Conservation (phyloP, 2,329 filamentous ascomycete species). For the Clonostachys solani region DNA sequence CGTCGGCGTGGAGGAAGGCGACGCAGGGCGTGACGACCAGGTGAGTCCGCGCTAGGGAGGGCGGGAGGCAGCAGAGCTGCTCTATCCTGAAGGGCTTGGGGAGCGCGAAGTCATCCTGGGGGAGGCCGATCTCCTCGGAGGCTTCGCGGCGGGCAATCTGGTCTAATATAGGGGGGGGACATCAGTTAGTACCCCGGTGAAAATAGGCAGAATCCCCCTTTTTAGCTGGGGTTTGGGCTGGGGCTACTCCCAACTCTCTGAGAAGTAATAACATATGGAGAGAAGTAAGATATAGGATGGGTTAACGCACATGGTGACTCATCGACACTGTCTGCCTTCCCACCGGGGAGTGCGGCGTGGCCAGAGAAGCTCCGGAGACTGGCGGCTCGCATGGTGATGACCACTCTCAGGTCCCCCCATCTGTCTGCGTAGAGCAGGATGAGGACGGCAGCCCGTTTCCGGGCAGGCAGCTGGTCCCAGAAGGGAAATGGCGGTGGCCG, state of each 20-base stretch:
- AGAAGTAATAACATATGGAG: not conserved
- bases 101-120: slow-evolving; percentile 63
- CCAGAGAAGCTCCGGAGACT: slow-evolving; percentile 68
- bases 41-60: slow-evolving; percentile 68
- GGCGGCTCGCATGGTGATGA: slow-evolving; percentile 64
- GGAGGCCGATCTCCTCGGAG: slow-evolving; percentile 88
- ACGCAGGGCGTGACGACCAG: slow-evolving; percentile 73
- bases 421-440: slow-evolving; percentile 84
- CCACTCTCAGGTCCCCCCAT: slow-evolving; percentile 70
- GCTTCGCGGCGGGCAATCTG: slow-evolving; percentile 87
- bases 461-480: slow-evolving; percentile 58
- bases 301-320: slow-evolving; percentile 54
- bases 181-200: not conserved
- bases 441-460: slow-evolving; percentile 78
- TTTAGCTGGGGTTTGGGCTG: not conserved
- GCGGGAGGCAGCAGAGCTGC: slow-evolving; percentile 80
- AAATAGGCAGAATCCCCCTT: no score
- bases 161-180: slow-evolving; percentile 39
- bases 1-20: slow-evolving; percentile 63
- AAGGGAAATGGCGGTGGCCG: slow-evolving; percentile 55
- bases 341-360: slow-evolving; percentile 83
- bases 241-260: not conserved
- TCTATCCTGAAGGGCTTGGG: slow-evolving; percentile 79
- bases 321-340: slow-evolving; percentile 56
- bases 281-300: not conserved